Base-by-base conservation (phyloP, 345 rosid genomes). In the Mercurialis annua region DNA sequence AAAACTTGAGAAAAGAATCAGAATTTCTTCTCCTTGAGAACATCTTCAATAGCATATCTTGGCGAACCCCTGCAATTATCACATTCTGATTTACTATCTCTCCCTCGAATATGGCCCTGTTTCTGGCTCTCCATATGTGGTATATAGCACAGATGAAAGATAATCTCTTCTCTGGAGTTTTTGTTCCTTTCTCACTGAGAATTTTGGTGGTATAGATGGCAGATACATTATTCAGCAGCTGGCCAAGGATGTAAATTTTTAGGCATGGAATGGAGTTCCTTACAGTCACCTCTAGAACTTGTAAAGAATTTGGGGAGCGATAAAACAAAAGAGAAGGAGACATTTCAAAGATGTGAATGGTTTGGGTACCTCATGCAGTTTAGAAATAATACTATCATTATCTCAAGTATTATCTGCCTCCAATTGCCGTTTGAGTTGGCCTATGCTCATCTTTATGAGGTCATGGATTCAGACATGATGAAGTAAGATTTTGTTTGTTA, bases 351-450 rank as follows among this genome's bases (percentile, higher is more conserved):
- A 87, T 74, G 88, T 50, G 98, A 93, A 73, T 93, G 97, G 97
- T 62, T 88, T 59, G 87, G 90, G 43, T 81, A 86, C 74, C 81
- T 90, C 55, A 78, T 83, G 83, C 81, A 87, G 76, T 81, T 90
- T 58, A 87, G 96, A 80, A 92, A 90, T 63, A 94, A 90, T 76
- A 81, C 83, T 33, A 49, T 88, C 14, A 54, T 88, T 61, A 85
- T 93, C 75, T 59, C 89, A 65, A 79, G 87, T 71, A 87, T 90
- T 40, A 85, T 93, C 80, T 90, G 97, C 79, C 92, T 93, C 68
- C 98, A 93, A 77, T 76, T 93, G 80, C 97, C 98, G n/a, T 90
- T 93, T 77, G 98, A 93, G 81, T 81, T 93, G 76, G 89, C 87
- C 23, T 93, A 93, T 87, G 98, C 97, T 76, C 90, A 93, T 82